Percentiles rank a stretch among this genome's conserved stretches.
Evolutionary conservation across 495 filamentous ascomycete species (phyloP).

Genomic region (Aspergillus nanangensis): DNA sequence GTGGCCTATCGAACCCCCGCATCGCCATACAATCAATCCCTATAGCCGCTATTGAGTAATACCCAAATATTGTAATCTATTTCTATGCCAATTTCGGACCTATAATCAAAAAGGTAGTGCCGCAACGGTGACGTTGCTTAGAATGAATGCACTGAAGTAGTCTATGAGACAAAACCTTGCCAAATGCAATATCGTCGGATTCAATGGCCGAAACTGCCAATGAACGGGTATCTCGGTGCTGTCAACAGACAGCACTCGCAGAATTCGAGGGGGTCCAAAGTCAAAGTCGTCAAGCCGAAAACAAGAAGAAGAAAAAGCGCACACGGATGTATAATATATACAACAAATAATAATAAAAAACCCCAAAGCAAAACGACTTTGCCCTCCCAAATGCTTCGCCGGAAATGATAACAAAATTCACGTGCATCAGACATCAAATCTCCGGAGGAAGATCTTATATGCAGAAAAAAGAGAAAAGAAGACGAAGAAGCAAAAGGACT

Average conservation of each 20-base stretch:
- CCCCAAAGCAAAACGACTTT: slow-evolving; percentile 21
- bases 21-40: too few species aligned
- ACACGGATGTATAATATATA: slow-evolving; percentile 10
- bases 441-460: slow-evolving; percentile 43
- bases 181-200: too few species aligned
- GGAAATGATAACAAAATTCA: slow-evolving; percentile 8
- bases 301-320: slow-evolving; percentile 3
- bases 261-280: background rate
- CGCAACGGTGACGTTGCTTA: too few species aligned
- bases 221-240: slow-evolving; percentile 7
- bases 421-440: slow-evolving; percentile 13
- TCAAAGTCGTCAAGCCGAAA: background rate
- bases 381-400: slow-evolving; percentile 14
- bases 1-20: too few species aligned
- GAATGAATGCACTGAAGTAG: too few species aligned
- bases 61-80: too few species aligned
- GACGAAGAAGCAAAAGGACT: slow-evolving; percentile 29
- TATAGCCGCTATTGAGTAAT: too few species aligned
- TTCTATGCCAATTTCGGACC: too few species aligned
- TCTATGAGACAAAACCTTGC: too few species aligned
- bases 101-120: too few species aligned
- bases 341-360: slow-evolving; percentile 8
- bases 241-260: slow-evolving; percentile 4
- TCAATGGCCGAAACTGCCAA: background rate
- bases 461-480: too few species aligned